phyloP scores from a whole-genome alignment of 225 moss, liverwort and hornwort genomes.

The Anthoceros angustus region DNA sequence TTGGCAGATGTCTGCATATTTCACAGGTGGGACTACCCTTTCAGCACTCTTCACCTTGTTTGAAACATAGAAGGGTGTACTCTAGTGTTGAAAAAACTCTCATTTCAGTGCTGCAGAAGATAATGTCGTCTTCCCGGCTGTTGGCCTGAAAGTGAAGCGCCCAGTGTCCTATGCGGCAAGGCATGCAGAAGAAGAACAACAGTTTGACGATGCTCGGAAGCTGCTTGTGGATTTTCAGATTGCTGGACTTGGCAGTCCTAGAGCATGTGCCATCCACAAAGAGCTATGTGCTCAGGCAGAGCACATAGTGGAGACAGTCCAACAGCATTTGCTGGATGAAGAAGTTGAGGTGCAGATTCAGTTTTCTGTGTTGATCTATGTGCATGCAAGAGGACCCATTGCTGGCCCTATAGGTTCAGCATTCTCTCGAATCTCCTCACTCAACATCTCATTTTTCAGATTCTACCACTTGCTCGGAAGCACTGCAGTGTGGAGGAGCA shows the following conservation, averaged over 20 bases:
- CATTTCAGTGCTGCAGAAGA: slow-evolving; percentile 77
- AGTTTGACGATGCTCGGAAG: slow-evolving; percentile 64
- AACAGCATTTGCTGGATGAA: slow-evolving; percentile 79
- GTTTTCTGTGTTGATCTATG: background rate
- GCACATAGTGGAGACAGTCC: slow-evolving; percentile 73
- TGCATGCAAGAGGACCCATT: background rate
- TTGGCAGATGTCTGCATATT: slow-evolving; percentile 89
- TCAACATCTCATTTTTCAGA: slow-evolving; percentile 19
- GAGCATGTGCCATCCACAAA: slow-evolving; percentile 41
- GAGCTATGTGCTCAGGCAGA: slow-evolving; percentile 78
- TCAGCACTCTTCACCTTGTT: background rate
- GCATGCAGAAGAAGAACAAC: slow-evolving; percentile 69
- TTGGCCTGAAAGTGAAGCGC: slow-evolving; percentile 62
- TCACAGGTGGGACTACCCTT: slow-evolving; percentile 32
- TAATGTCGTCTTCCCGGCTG: slow-evolving; percentile 63
- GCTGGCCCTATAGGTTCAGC: background rate
- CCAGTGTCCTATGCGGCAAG: slow-evolving; percentile 46
- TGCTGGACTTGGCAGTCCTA: slow-evolving; percentile 41
- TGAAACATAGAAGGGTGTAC: background rate
- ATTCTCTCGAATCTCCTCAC: background rate
- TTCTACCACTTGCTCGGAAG: slow-evolving; percentile 55
- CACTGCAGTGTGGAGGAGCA: slow-evolving; percentile 90
- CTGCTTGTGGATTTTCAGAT: slow-evolving; percentile 69
- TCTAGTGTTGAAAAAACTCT: slow-evolving; percentile 1
- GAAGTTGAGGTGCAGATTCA: slow-evolving; percentile 42